These are phyloP conservation scores for Magnolia officinalis DNA, from an alignment of 164 flowering plant genomes.

Conservation along the genomic window DNA sequence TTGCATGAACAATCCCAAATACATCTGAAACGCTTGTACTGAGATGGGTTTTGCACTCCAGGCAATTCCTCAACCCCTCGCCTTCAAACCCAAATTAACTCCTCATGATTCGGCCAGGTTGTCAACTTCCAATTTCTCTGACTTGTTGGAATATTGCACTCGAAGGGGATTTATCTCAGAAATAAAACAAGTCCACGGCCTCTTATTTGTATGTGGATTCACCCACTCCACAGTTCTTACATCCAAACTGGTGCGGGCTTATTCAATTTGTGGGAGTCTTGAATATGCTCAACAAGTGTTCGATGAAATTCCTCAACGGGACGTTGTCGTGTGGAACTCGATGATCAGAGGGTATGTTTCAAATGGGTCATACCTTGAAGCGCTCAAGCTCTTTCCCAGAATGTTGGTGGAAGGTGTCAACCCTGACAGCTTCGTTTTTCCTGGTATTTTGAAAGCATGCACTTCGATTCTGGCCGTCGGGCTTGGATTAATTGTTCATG, in stretches of 20 bases:
- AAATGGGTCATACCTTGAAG: slow-evolving; percentile 5
- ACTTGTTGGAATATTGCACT: neutral
- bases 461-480: slow-evolving; percentile 30
- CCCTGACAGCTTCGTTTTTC: slow-evolving; percentile 18
- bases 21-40: neutral
- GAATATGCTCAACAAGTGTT: slow-evolving; percentile 28
- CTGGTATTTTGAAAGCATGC: slow-evolving; percentile 60
- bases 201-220: neutral
- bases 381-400: neutral
- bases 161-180: neutral
- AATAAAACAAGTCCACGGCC: neutral
- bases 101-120: neutral
- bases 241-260: slow-evolving; percentile 6
- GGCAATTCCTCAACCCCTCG: neutral
- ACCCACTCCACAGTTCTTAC: neutral
- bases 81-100: too few species aligned
- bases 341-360: slow-evolving; percentile 39
- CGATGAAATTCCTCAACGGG: slow-evolving; percentile 29
- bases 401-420: slow-evolving; percentile 3
- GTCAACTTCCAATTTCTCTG: slow-evolving; percentile 3
- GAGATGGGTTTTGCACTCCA: neutral
- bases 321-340: slow-evolving; percentile 37
- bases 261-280: slow-evolving; percentile 32
- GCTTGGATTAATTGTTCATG: slow-evolving; percentile 37
- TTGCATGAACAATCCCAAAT: neutral